Evolutionary conservation across 306 rosid species (phyloP), one percentile per base, ranked within the genome.

Genomic region (Coriaria nepalensis): DNA sequence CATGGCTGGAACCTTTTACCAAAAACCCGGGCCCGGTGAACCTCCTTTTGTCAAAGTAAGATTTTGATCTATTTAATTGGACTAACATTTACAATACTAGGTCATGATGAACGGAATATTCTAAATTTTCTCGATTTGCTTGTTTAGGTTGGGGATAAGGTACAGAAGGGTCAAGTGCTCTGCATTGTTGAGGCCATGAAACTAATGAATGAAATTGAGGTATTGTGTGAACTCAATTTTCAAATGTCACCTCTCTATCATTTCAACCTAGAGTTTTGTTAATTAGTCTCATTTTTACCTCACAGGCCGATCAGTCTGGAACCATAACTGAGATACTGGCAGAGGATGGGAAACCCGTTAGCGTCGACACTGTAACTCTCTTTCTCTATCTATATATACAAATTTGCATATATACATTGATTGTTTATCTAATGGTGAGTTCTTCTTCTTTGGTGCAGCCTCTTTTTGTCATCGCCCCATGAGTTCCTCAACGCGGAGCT

Each of bases 141-240:
- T 68, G 50, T 68, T 59, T 86, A 88, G 97, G 93, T 88, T 13
- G 97, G 97, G 58, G 95, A 84, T 55, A 77, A 78, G 60, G 97
- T 88, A 57, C 77, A 81, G 74, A 84, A 88, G 67, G 97, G 97
- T 33, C 95, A 88, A 66, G 76, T 75, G 15, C 2, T 88, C 35
- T 88, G 97, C 73, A 88, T 88, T 50, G 68, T 88, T 52, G 97
- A 88, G 73, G 97, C 95, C 60, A 88, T 88, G 97, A 88, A 88
- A 67, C 67, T 88, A 67, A 81, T 88, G 97, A 88, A 88, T 60
- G 97, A 88, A 62, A 81, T 88, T 55, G 97, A 88, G 77, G 97
- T 87, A 69, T 46, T n/a, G 32, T 6, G n/a, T 32, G 8, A 29
- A 12, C 33, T 10, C 6, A 8, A 54, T 5, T 7, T 44, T 33